Evolutionary conservation across 257 asterid genomes (phyloP), one percentile per base, ranked within the genome.

Genomic region (Solanum acaule): DNA sequence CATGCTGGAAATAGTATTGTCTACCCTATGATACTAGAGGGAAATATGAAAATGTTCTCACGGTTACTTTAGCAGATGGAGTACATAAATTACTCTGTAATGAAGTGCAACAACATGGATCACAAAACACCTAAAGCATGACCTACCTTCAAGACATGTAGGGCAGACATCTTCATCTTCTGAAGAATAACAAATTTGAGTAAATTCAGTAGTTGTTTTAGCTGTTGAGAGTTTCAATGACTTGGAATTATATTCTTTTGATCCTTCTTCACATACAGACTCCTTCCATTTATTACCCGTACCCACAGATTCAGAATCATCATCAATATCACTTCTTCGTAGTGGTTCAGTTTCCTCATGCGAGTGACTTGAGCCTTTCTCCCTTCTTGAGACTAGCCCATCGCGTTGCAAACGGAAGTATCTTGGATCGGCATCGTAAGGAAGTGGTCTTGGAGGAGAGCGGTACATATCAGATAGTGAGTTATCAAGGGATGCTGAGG

Each of bases 81-180:
- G 27, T 46, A 59, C 86, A 44, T 81, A 9, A 20, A 81, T 81
- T 5, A 81, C 67, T 8, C 68, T 0, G 86, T 29, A 81, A 40
- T 42, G 29, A 68, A 67, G 83, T 25, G 81, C 67, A 81, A 81
- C 37, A 81, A 46, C 42, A 46, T 81, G 86, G 70, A 46, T 81
- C 68, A 46, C 5, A 49, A 29, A 81, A 49, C 31, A 29, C 70
- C 86, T 46, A 31, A 29, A 81, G 42, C 27, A 46, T 49, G 86
- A 81, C n/a, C 44, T 88, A 95, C 99, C 99, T 89, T 96, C 99
- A 89, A 96, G 98, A 91, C 99, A 96, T 44, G 99, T 96, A 33
- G 99, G 99, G 91, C 99, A 96, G 83, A 94, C 96, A 92, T 96
- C 99, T 91, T 96, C 99, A 84, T 95, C 99, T 83, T 95, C 98